Conservation (phyloP, 2,329 filamentous ascomycete genomes). For the Nothopassalora personata region DNA sequence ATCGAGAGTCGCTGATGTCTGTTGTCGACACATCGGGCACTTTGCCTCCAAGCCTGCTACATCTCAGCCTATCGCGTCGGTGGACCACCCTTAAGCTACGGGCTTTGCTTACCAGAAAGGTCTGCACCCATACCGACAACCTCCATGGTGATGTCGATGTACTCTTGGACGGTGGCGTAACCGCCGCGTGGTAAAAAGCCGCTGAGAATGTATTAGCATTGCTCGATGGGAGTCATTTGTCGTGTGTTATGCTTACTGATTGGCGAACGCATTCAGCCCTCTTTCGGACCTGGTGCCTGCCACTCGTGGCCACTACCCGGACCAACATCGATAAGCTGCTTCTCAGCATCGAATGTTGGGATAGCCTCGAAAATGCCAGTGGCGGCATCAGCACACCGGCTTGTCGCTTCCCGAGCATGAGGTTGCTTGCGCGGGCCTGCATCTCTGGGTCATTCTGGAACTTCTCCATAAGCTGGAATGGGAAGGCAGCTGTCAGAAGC, state of each 20-base stretch:
- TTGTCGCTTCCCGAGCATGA: slow-evolving; percentile 18
- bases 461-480: slow-evolving; percentile 10
- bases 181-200: slow-evolving; percentile 27
- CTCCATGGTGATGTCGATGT: slow-evolving; percentile 23
- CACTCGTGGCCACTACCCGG: slow-evolving; percentile 26
- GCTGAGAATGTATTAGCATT: background rate
- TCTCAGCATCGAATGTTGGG: slow-evolving; percentile 27
- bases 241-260: slow-evolving; percentile 12
- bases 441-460: slow-evolving; percentile 14
- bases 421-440: slow-evolving; percentile 7
- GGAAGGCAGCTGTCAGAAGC: slow-evolving; percentile 14
- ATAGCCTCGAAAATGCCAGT: slow-evolving; percentile 23
- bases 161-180: slow-evolving; percentile 28
- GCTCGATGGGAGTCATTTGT: background rate
- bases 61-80: no score
- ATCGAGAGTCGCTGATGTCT: slow-evolving; percentile 34
- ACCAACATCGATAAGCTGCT: slow-evolving; percentile 26
- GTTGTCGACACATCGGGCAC: slow-evolving; percentile 45
- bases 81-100: no score
- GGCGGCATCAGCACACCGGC: slow-evolving; percentile 20
- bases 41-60: slow-evolving; percentile 35
- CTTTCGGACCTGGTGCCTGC: slow-evolving; percentile 24
- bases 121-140: slow-evolving; percentile 33
- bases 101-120: slow-evolving; percentile 17
- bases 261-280: slow-evolving; percentile 24